Percentiles rank a stretch among this genome's conserved stretches.
phyloP scores from a whole-genome alignment of 2,329 filamentous ascomycete species.

The Furcasterigmium furcatum region DNA sequence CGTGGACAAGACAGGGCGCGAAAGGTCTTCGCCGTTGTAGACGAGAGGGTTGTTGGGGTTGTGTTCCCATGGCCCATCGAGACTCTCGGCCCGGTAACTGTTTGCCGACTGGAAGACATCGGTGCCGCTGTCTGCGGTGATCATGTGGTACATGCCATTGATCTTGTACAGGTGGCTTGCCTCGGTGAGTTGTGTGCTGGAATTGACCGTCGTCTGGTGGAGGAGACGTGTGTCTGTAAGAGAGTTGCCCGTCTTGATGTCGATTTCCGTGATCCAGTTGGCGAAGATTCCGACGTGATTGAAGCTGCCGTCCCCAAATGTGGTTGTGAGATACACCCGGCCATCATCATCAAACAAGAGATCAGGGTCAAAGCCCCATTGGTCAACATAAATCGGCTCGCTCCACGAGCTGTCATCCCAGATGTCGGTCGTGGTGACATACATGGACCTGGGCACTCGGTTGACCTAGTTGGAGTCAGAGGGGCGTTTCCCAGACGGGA shows the following conservation, averaged over 20 bases:
- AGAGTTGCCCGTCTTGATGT: slow-evolving; percentile 11
- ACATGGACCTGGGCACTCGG: slow-evolving; percentile 9
- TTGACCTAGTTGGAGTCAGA: slow-evolving; percentile 2
- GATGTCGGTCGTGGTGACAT: slow-evolving; percentile 10
- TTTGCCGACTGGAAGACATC: slow-evolving; percentile 11
- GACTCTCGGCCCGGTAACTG: slow-evolving; percentile 6
- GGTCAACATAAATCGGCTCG: slow-evolving; percentile 12
- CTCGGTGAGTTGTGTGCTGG: slow-evolving; percentile 4
- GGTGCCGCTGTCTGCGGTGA: slow-evolving; percentile 12
- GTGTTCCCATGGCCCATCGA: slow-evolving; percentile 9
- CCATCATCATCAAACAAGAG: slow-evolving; percentile 12
- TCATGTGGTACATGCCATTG: slow-evolving; percentile 11
- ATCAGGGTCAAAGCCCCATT: slow-evolving; percentile 12
- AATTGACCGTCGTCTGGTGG: slow-evolving; percentile 9
- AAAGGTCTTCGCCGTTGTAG: slow-evolving; percentile 12
- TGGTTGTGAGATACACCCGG: slow-evolving; percentile 8
- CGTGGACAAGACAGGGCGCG: slow-evolving; percentile 10
- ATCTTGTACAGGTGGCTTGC: slow-evolving; percentile 13
- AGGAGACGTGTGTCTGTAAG: slow-evolving; percentile 9
- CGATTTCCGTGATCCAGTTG: slow-evolving; percentile 13
- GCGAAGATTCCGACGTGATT: slow-evolving; percentile 10
- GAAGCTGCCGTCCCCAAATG: slow-evolving; percentile 7
- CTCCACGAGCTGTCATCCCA: slow-evolving; percentile 11
- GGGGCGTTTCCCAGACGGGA: too few relatives aligned
- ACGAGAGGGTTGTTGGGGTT: slow-evolving; percentile 12